phyloP scores from a whole-genome alignment of 129 eudicot genomes.

The Pulicaria dysenterica region DNA sequence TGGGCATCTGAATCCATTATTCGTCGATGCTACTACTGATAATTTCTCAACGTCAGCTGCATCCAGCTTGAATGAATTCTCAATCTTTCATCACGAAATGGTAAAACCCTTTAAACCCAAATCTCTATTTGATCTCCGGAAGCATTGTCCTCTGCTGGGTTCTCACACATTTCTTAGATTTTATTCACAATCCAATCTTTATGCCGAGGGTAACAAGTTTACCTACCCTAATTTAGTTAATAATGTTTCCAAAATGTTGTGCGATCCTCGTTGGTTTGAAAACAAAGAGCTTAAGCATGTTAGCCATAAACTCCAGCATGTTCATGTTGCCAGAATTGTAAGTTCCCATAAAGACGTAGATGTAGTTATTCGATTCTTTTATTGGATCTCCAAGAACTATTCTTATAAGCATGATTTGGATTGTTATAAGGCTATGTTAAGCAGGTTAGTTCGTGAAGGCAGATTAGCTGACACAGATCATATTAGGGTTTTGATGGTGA shows the following conservation, averaged over 20 bases:
- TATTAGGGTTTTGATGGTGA: constrained; percentile 71
- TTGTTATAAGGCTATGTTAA: constrained; percentile 61
- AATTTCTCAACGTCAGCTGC: constrained; percentile 23
- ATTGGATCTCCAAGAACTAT: constrained; percentile 59
- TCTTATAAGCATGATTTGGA: constrained; percentile 63
- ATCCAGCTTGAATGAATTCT: constrained; percentile 30
- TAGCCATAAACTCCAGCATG: constrained; percentile 45
- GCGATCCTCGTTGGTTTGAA: constrained; percentile 48
- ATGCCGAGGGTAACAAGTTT: neutral
- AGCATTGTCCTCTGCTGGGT: constrained; percentile 27
- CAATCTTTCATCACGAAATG: constrained; percentile 47
- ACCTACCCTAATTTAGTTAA: constrained; percentile 38
- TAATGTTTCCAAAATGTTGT: constrained; percentile 50
- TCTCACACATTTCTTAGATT: constrained; percentile 34
- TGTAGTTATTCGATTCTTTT: constrained; percentile 57
- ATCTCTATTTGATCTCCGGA: constrained; percentile 22
- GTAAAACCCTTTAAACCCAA: constrained; percentile 56
- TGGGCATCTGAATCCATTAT: neutral
- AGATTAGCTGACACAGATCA: constrained; percentile 51
- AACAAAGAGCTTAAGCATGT: constrained; percentile 55
- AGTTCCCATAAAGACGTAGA: constrained; percentile 36
- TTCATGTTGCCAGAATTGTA: constrained; percentile 60
- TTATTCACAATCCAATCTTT: constrained; percentile 40
- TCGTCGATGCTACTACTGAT: constrained; percentile 23
- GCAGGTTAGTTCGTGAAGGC: constrained; percentile 57